Conservation (phyloP, 495 filamentous ascomycete genomes). For the Penicillium subrubescens region DNA sequence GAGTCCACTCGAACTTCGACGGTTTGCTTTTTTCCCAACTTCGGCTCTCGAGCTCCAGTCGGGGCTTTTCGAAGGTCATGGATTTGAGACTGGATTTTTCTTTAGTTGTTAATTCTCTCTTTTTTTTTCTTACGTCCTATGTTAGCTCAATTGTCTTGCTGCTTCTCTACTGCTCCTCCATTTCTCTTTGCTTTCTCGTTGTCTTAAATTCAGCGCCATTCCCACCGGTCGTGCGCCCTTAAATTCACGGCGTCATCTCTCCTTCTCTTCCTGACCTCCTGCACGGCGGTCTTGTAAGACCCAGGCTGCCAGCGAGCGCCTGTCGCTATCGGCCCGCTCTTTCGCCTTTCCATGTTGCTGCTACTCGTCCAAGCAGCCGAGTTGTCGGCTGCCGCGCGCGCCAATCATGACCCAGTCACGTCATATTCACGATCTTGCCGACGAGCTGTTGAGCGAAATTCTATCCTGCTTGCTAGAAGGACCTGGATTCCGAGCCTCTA, state of each 20-base stretch:
- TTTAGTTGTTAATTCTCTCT: not conserved
- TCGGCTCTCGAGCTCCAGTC: conserved; percentile 5
- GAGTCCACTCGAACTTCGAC: conserved; percentile 13
- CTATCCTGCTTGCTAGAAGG: conserved; percentile 39
- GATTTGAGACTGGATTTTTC: conserved; percentile 2
- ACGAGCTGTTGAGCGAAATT: conserved; percentile 64
- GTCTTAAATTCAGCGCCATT: not conserved
- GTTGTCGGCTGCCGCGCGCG: conserved; percentile 39
- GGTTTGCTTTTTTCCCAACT: conserved; percentile 7
- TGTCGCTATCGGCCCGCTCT: conserved; percentile 2
- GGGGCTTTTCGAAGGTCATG: not conserved
- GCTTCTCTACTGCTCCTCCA: not conserved
- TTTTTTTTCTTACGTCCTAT: not conserved
- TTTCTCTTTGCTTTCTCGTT: not conserved
- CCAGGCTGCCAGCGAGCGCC: conserved; percentile 9
- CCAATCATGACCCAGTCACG: conserved; percentile 40
- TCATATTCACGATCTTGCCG: conserved; percentile 55
- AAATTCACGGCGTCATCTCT: not conserved
- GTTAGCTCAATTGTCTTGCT: not conserved
- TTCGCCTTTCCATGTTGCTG: conserved; percentile 43
- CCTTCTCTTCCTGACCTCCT: conserved; percentile 12
- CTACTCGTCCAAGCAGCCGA: conserved; percentile 39
- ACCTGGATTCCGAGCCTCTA: conserved; percentile 12
- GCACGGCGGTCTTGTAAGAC: conserved; percentile 10
- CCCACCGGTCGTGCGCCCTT: conserved; percentile 1